Base-by-base conservation (phyloP, 2,329 filamentous ascomycete genomes). In the Exophiala dermatitidis region DNA sequence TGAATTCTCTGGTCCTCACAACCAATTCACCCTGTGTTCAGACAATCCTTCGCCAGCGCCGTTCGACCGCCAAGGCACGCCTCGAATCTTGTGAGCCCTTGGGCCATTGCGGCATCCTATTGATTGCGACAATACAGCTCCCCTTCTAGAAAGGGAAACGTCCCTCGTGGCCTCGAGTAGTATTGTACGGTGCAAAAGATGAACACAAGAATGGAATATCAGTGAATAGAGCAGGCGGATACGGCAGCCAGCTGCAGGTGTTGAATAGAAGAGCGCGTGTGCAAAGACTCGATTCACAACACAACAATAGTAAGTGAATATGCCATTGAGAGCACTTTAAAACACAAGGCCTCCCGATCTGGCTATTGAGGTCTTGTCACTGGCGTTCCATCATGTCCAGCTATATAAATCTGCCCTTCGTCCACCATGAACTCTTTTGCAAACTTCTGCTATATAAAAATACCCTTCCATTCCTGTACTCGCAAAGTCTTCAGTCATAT, bases 241-340 rank as follows among this genome's bases (percentile, higher is more conserved):
- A 53, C 47, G 56, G 49, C 48, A 58, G 46, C 36, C 38, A 53
- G 53, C 19, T 52, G 52, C 50, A 53, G 56, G 49, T 51, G 46
- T 46, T 55, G 49, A 56, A 58, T 52, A 49, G 55, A 40, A 29
- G 38, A 40, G 44, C 33, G 31, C n/a, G 28, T 45, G 46, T 33
- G 29, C 34, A 50, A 45, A 44, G 19, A 50, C 33, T 4, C 47
- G n/a, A 46, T 50, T 50, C 38, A 43, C 36, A 37, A 12, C 46
- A 48, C 29, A 52, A 48, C 28, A 56, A 41, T 34, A 54, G 52
- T 58, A 53, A 55, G 56, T 58, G 47, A 53, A 51, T 48, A 38
- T 32, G 40, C 48, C 38, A 34, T 32, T 29, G 43, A 49, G 44
- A 47, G 50, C 43, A 46, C 40, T 5, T 46, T 45, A 26, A 37